These are phyloP conservation scores for Nakazawaea sp. DNA, from an alignment of 805 yeast species.

Conservation along the genomic window DNA sequence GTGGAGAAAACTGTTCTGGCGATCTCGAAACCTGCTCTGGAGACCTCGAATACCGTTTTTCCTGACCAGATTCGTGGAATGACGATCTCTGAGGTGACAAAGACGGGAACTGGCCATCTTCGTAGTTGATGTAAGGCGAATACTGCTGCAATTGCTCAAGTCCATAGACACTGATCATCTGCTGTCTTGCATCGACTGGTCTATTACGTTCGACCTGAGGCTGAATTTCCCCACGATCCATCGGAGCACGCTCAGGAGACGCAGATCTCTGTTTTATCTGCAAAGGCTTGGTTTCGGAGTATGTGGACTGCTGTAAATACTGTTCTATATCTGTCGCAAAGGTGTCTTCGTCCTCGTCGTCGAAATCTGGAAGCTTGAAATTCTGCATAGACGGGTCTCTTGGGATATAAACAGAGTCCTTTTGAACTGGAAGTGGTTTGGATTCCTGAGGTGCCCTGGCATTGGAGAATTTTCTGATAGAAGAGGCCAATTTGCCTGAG, in stretches of 20 bases:
- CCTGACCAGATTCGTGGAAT: background rate
- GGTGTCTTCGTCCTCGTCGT: constrained; percentile 7
- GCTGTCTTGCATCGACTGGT: background rate
- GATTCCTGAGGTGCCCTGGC: background rate
- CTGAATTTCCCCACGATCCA: constrained; percentile 1
- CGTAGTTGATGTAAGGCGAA: constrained; percentile 10
- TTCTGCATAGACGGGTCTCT: constrained; percentile 2
- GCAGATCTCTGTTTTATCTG: background rate
- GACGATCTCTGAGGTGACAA: constrained; percentile 4
- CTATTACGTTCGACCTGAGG: background rate
- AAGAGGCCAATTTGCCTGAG: constrained; percentile 6
- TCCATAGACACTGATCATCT: constrained; percentile 7
- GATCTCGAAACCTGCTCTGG: too few species aligned
- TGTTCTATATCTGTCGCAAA: constrained; percentile 4
- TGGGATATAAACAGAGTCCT: constrained; percentile 1
- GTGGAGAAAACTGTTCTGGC: too few species aligned
- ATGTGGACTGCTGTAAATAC: constrained; percentile 6
- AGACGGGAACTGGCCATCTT: constrained; percentile 7
- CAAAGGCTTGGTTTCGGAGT: constrained; percentile 6
- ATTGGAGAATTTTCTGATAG: constrained; percentile 7
- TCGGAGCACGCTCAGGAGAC: constrained; percentile 1
- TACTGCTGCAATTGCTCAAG: constrained; percentile 10
- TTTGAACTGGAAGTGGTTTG: constrained; percentile 3
- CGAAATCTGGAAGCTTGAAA: constrained; percentile 9
- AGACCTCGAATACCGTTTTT: background rate